phyloP scores from a whole-genome alignment of 1,284 basidiomycete species.

The Xanthoconium separans region DNA sequence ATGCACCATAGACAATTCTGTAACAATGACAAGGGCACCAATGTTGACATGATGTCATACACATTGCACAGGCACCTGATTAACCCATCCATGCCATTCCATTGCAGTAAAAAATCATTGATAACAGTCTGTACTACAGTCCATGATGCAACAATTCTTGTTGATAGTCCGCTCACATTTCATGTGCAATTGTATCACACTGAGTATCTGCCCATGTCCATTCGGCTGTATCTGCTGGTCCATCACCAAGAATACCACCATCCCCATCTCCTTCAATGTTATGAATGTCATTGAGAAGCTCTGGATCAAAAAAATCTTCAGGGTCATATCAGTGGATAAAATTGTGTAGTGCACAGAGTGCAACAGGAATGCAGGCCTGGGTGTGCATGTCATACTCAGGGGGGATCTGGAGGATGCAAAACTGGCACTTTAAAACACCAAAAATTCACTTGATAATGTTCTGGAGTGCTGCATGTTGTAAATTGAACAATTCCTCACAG shows the following conservation, averaged over 20 bases:
- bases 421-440: conserved; percentile 40
- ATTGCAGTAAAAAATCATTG: too few relatives aligned
- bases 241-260: background rate
- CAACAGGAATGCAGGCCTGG: background rate
- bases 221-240: background rate
- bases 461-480: conserved; percentile 36
- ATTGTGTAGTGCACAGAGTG: background rate
- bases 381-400: conserved; percentile 25
- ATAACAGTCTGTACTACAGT: too few relatives aligned
- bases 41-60: too few relatives aligned
- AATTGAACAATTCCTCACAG: conserved; percentile 40
- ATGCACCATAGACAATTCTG: too few relatives aligned
- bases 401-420: conserved; percentile 24
- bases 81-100: too few relatives aligned
- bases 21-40: too few relatives aligned
- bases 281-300: background rate
- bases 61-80: too few relatives aligned
- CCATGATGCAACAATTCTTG: too few relatives aligned
- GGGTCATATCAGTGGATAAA: background rate
- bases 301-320: background rate
- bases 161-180: background rate
- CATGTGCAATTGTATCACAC: background rate
- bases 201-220: background rate
- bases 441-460: conserved; percentile 45
- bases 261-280: background rate